A percentile compares a stretch with the other conserved stretches of the same genome.
phyloP scores from a whole-genome alignment of 2,329 filamentous ascomycete genomes.

The Cytospora paraplurivora region DNA sequence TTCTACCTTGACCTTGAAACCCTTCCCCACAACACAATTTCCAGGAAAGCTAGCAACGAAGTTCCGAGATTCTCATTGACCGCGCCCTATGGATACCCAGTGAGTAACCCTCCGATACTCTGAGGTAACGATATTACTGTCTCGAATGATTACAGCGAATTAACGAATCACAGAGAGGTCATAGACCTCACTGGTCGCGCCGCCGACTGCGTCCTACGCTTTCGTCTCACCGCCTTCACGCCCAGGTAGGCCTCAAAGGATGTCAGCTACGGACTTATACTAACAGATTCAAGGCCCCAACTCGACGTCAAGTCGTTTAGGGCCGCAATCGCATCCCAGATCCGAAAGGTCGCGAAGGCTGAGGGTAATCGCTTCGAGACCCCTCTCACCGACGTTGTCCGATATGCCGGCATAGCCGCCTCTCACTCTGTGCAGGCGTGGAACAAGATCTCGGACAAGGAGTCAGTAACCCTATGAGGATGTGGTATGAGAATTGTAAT shows the following conservation, averaged over 20 bases:
- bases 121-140: background rate
- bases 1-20: too few relatives aligned
- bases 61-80: too few relatives aligned
- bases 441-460: constrained; percentile 10
- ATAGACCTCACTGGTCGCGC: constrained; percentile 14
- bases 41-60: too few relatives aligned
- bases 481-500: fast-evolving
- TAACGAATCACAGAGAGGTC: constrained; percentile 5
- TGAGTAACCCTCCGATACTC: background rate
- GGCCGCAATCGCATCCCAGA: background rate
- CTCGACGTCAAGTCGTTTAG: constrained; percentile 6
- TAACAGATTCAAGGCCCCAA: background rate
- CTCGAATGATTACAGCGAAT: background rate
- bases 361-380: constrained; percentile 2
- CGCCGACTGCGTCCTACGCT: constrained; percentile 16
- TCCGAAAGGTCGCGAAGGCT: background rate
- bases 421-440: constrained; percentile 2
- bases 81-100: background rate
- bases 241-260: background rate
- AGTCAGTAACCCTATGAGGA: background rate
- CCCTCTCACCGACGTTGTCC: background rate
- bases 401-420: background rate
- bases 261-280: fast-evolving
- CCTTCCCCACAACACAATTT: too few relatives aligned
- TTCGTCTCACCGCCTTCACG: background rate